These are phyloP conservation scores for Dioscorea cayenensis DNA, from an alignment of 116 monocot genomes.

Conservation along the genomic window DNA sequence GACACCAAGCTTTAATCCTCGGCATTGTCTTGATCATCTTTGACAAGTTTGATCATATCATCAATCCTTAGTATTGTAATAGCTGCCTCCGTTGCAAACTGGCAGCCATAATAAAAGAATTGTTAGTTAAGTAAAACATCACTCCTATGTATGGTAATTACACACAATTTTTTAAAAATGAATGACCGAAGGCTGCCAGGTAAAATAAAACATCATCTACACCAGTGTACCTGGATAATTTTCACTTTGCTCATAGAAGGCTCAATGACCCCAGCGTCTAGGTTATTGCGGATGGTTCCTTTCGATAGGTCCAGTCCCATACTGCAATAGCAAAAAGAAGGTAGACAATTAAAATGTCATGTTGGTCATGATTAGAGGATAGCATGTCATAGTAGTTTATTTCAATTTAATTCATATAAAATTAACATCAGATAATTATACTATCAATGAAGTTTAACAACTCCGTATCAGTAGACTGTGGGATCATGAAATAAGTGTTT, in stretches of 20 bases:
- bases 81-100: conserved; percentile 98
- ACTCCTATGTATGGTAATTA: neutral
- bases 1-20: conserved; percentile 18
- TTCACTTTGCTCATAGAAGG: conserved; percentile 99
- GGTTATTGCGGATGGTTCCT: conserved; percentile 71
- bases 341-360: neutral
- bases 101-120: conserved; percentile 8
- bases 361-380: neutral
- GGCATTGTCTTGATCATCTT: conserved; percentile 59
- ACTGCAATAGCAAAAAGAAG: conserved; percentile 26
- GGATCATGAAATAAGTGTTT: too few species aligned
- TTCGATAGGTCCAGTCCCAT: conserved; percentile 88
- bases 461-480: too few species aligned
- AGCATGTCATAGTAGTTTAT: too few species aligned
- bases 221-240: conserved; percentile 62
- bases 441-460: too few species aligned
- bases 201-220: neutral
- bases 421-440: too few species aligned
- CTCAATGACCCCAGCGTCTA: conserved; percentile 91
- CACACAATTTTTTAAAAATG: neutral
- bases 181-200: neutral
- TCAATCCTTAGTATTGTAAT: conserved; percentile 93
- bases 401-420: too few species aligned
- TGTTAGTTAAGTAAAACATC: neutral
- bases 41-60: conserved; percentile 85